Evolutionary conservation across 192 early-diverging fungal species (phyloP), one percentile per base, ranked within the genome.

Genomic region (Endogone sp.): DNA sequence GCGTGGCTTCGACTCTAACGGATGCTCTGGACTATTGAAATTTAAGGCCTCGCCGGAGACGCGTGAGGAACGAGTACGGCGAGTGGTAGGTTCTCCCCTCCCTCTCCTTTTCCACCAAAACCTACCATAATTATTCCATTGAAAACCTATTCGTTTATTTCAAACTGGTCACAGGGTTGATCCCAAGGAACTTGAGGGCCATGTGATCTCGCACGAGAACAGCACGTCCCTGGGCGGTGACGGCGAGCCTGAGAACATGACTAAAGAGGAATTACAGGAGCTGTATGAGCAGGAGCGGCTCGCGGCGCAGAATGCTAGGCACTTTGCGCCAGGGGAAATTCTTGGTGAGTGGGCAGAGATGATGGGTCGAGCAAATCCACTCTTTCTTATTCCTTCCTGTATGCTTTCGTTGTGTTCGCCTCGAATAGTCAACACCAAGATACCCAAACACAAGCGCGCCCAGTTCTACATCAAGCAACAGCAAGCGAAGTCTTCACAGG

Each of bases 51-150:
- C 72, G 90, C 9, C 76, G 83, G 49, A 78, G 88, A 31, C 78
- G 84, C 27, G 87, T 91, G n/a, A 76, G 88, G 26, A 85, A 89
- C 54, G 79, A 78, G 37, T 63, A 68, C 32, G 89, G 89, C 9
- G 84, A 89, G 65, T 91, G 89, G 89, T 86, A 76, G 57, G 62
- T 29, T 13, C 10, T 16, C n/a, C 54, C 23, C 25, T 60, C 25
- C 11, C 6, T n/a, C 25, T 70, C 26, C 3, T 16, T 4, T 63
- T 55, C n/a, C n/a, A n/a, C n/a, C n/a, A n/a, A n/a, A n/a, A n/a
- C n/a, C n/a, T n/a, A n/a, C n/a, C n/a, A 32, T 25, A 20, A 20
- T 13, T 44, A 20, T 58, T 31, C 32, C 23, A 24, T 59, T 32
- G 59, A 54, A 32, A 11, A 57, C 37, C 16, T 16, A 49, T 49